Evolutionary conservation across 352 stramenopile species (phyloP), one percentile per base, ranked within the genome.

Genomic region (Globisporangium okanoganense): DNA sequence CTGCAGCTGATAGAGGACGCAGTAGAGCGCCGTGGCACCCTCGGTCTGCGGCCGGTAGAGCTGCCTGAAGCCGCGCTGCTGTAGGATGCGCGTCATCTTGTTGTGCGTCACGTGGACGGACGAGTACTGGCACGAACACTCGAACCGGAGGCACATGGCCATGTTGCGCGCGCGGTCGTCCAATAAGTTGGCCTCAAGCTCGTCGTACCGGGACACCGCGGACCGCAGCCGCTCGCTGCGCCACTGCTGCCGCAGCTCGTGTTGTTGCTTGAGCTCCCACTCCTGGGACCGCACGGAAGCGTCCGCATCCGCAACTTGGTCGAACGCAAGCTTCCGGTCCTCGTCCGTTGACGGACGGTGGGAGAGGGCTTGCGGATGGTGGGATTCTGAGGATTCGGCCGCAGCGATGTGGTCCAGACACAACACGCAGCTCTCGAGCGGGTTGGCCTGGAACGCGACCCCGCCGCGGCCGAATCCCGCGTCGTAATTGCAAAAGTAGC

Each of bases 401-500:
- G 63, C 60, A 1, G 43, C 62, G 41, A 72, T 54, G 59, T 65
- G 64, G 53, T 92, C 78, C 22, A 92, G 69, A 61, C 68, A 82
- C 48, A 92, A 64, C 24, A 81, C 76, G 29, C 78, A 88, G 41
- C 58, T 62, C 48, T 87, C 71, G 10, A 72, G 61, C 55, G 84
- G 75, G 43, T 82, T 78, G 10, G 55, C 58, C 18, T 74, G 59
- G 10, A 78, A 56, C 25, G 62, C 65, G 27, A 81, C 67, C 18
- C 77, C 44, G 2, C 79, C 66, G 14, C 62, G 69, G 2, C 62
- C 64, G 25, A 95, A 83, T 4, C 78, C 83, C 0, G 72, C 78
- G 52, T 95, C 83, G 65, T 92, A 93, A 67, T 95, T 88, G 61
- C 81, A 89, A 54, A 95, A 95, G 64, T 75, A 90, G 2, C 84